Conservation (phyloP, 176 grass and related monocot species). For the maize (Zea mays) region DNA sequence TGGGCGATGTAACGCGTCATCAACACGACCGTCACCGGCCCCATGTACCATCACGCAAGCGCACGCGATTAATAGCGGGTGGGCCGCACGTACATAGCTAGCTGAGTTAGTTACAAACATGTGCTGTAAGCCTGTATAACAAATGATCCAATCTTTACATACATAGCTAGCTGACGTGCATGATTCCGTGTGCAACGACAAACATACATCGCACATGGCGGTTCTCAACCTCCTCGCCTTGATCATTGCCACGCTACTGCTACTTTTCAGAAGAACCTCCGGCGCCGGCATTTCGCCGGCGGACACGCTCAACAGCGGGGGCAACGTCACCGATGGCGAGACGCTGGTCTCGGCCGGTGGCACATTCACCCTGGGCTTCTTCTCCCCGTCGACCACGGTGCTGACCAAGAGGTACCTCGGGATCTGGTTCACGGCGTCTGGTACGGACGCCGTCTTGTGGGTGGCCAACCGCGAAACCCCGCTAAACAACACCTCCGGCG, state of each 20-base stretch:
- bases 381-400: slow-evolving; percentile 16
- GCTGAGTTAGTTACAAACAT: no score
- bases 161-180: background rate
- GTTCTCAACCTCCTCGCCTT: background rate
- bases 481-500: slow-evolving; percentile 15
- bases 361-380: slow-evolving; percentile 35
- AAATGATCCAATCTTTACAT: no score
- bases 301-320: background rate
- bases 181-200: background rate
- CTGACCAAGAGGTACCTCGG: slow-evolving; percentile 25
- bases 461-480: slow-evolving; percentile 43
- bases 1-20: no score
- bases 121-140: no score
- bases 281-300: background rate
- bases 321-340: slow-evolving; percentile 4
- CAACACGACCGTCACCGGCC: no score
- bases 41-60: no score
- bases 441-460: slow-evolving; percentile 8
- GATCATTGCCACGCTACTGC: background rate
- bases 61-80: no score
- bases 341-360: slow-evolving; percentile 30
- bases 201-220: background rate
- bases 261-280: background rate
- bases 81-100: no score
- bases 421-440: slow-evolving; percentile 33